Percentiles rank a stretch among this genome's conserved stretches.
phyloP scores from a whole-genome alignment of 2,329 filamentous ascomycete genomes.

The Claviceps africana region DNA sequence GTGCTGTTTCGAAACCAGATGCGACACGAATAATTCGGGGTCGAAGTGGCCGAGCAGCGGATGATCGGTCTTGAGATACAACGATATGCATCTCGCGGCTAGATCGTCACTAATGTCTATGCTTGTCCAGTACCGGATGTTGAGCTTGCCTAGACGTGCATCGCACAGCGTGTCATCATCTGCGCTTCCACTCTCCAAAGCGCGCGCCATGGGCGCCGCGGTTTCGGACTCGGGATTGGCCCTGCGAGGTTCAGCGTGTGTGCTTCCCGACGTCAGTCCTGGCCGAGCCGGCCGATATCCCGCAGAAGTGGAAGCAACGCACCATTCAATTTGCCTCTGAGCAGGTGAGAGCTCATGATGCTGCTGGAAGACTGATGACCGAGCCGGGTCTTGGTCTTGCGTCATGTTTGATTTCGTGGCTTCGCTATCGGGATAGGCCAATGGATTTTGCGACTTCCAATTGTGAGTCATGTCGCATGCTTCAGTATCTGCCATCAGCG shows the following conservation, averaged over 20 bases:
- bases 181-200: no score
- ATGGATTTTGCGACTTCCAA: slow-evolving; percentile 13
- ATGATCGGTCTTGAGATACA: slow-evolving; percentile 23
- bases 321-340: background rate
- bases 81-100: slow-evolving; percentile 18
- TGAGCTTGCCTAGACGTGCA: slow-evolving; percentile 12
- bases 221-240: background rate
- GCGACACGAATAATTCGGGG: slow-evolving; percentile 18
- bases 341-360: background rate
- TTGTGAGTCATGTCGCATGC: slow-evolving; percentile 8
- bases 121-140: slow-evolving; percentile 20
- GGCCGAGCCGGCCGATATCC: no score
- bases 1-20: slow-evolving; percentile 13
- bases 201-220: background rate
- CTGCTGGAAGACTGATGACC: background rate
- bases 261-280: background rate
- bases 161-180: slow-evolving; percentile 11
- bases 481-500: background rate
- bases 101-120: slow-evolving; percentile 15
- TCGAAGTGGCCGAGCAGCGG: slow-evolving; percentile 24
- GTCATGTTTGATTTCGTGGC: background rate
- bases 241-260: background rate
- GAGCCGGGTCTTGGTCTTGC: background rate
- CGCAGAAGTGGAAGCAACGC: no score
- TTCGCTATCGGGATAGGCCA: slow-evolving; percentile 9